Evolutionary conservation across 2,329 filamentous ascomycete genomes (phyloP), one percentile per base, ranked within the genome.

Genomic region (Ophiostoma triangulosporum): DNA sequence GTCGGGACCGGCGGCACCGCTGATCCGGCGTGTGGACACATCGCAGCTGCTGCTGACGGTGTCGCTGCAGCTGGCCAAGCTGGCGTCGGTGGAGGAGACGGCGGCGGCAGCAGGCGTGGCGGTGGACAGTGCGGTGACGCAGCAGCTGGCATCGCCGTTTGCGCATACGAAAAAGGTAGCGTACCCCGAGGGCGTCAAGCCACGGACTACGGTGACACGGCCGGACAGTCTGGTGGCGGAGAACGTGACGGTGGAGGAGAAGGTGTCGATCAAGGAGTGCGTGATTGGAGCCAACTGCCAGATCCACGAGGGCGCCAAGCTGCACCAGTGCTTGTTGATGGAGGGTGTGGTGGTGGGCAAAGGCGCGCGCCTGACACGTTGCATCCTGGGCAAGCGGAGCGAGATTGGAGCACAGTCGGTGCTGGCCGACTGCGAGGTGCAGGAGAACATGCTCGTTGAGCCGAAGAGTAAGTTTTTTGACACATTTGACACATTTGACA

Each of bases 311-410:
- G 88, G 89, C n/a, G 88, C 86, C 29, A 86, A 90, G 59, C 70
- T 98, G 45, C 83, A 81, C n/a, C 80, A 90, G 59, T 97, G 91
- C 67, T 69, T 97, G 48, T 71, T 97, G 20, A 96, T 97, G 88
- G 91, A 97, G 57, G 88, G 88, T 3, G 90, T 87, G 0, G 82
- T 87, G 7, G 77, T 98, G 12, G 90, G 88, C 14, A 86, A 88
- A 62, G 84, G 85, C 43, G 90, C 84, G 63, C 88, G 88, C 66
- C 72, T 97, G 51, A 93, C 86, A 1, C 86, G 87, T 22, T 96
- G 90, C 63, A 86, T 97, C 31, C 70, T 97, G 38, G 93, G 93
- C 4, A 80, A 84, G 63, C 73, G 88, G 57, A 86, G 84, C 59
- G 83, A 85, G 62, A 80, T 98, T 60, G 90, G 91, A n/a, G 86